Base-by-base conservation (phyloP, 2,329 filamentous ascomycete species). In the Dothistroma pini region DNA sequence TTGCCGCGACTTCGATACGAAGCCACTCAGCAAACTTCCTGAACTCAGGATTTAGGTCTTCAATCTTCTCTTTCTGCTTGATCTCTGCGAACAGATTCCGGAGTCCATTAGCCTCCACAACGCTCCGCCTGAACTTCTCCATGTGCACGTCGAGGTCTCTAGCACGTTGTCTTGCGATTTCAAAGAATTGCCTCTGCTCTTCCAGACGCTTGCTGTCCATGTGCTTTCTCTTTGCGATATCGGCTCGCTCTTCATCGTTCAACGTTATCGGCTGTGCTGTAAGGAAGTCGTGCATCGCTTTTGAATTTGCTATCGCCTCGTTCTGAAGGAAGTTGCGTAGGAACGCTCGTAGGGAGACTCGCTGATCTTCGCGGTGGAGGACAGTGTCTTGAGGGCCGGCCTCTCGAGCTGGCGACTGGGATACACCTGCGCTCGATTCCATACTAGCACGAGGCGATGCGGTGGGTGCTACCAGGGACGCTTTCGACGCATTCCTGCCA, bases 21-120 rank as follows among this genome's bases (percentile, higher is more conserved):
- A 97, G 80, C 95, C 95, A 99, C 75, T 99, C 95, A 19, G 93
- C 93, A 73, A 99, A 97, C 75, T 97, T 99, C 72, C 95, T 90
- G 75, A 97, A 97, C 74, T 97, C 93, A 11, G 96, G 88, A 71
- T 91, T 96, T 57, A 99, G 83, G 68, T 97, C 91, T 65, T 86
- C 84, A 57, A 99, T 93, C 4, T 85, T 91, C 62, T 90, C 83
- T 79, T 97, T 97, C 59, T 92, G 88, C 70, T 89, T 90, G 75
- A 99, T 96, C 74, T 97, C 95, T 60, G 89, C 84, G 76, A 99
- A 97, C 0, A 99, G 83, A 74, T 90, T 93, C 0, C 93, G 96
- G 47, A 99, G 83, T 9, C 95, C 95, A 74, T 97, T 96, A 78
- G 79, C 81, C 74, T 89, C 86, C 25, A 89, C 86, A 66, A 89